Conservation (phyloP, 305 asterid species). For the Fraxinus baroniana region DNA sequence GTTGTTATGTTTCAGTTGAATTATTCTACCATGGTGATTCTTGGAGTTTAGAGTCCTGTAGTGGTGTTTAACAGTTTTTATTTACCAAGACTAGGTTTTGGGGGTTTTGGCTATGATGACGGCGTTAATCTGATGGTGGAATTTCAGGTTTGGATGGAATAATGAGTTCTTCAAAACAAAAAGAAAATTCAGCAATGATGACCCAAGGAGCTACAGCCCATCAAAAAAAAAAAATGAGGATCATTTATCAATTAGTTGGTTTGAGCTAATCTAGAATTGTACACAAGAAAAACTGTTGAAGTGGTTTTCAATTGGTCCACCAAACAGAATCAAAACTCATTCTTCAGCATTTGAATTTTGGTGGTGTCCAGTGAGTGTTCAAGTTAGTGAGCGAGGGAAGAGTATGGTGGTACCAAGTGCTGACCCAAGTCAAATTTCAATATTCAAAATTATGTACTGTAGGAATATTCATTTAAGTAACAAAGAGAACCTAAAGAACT, state of each 20-base stretch:
- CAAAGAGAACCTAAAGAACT: neutral
- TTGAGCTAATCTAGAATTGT: neutral
- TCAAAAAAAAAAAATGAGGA: neutral
- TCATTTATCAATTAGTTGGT: neutral
- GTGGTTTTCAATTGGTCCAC: neutral
- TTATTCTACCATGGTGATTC: neutral
- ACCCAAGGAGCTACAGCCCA: neutral
- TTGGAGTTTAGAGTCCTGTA: neutral
- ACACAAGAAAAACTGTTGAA: neutral
- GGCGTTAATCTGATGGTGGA: neutral
- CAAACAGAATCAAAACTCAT: neutral
- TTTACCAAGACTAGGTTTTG: neutral
- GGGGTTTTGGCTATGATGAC: neutral
- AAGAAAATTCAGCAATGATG: neutral
- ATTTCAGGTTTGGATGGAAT: neutral
- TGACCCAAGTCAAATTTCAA: neutral
- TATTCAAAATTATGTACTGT: neutral
- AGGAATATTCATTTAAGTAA: neutral
- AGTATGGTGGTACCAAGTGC: neutral
- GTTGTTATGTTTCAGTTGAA: neutral
- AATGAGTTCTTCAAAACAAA: neutral
- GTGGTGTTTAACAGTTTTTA: neutral
- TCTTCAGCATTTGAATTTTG: neutral
- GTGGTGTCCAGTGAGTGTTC: neutral
- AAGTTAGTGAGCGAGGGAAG: neutral